Evolutionary conservation across 73 alveolate genomes (phyloP).

Genomic region (Breviolum minutum): DNA sequence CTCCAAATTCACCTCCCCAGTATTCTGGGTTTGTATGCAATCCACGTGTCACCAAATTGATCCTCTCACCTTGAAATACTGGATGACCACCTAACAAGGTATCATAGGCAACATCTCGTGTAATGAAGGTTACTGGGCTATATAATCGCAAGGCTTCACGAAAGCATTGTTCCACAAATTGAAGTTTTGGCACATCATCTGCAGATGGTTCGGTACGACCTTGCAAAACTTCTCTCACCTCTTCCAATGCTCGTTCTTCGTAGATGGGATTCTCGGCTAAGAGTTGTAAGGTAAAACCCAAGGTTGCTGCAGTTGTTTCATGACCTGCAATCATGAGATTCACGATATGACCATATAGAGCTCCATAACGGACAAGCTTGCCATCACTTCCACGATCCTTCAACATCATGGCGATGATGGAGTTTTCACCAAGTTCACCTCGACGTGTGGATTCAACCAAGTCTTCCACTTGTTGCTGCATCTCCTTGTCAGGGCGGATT

Average conservation of each 20-base stretch:
- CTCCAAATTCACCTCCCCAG: conserved; percentile 85
- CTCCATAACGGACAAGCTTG: conserved; percentile 46
- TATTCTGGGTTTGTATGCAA: conserved; percentile 67
- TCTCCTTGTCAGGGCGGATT: conserved; percentile 9
- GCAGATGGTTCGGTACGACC: conserved; percentile 30
- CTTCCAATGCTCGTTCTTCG: conserved; percentile 59
- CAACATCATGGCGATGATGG: conserved; percentile 62
- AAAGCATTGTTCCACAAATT: conserved; percentile 57
- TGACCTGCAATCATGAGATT: conserved; percentile 67
- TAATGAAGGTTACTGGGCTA: conserved; percentile 68
- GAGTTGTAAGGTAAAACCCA: conserved; percentile 46
- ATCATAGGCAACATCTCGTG: conserved; percentile 62
- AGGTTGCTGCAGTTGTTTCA: conserved; percentile 66
- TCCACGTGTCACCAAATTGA: conserved; percentile 67
- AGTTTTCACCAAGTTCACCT: conserved; percentile 51
- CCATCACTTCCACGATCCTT: conserved; percentile 22
- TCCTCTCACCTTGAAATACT: conserved; percentile 58
- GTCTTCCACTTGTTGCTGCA: conserved; percentile 41
- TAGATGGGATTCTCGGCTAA: conserved; percentile 37
- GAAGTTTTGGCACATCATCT: conserved; percentile 61
- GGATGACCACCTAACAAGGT: conserved; percentile 64
- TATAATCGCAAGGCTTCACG: conserved; percentile 55
- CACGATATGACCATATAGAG: conserved; percentile 61
- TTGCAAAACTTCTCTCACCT: conserved; percentile 58
- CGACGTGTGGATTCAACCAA: conserved; percentile 41